phyloP scores from a whole-genome alignment of 192 early-diverging fungal genomes.

The Entophlyctis luteolus region DNA sequence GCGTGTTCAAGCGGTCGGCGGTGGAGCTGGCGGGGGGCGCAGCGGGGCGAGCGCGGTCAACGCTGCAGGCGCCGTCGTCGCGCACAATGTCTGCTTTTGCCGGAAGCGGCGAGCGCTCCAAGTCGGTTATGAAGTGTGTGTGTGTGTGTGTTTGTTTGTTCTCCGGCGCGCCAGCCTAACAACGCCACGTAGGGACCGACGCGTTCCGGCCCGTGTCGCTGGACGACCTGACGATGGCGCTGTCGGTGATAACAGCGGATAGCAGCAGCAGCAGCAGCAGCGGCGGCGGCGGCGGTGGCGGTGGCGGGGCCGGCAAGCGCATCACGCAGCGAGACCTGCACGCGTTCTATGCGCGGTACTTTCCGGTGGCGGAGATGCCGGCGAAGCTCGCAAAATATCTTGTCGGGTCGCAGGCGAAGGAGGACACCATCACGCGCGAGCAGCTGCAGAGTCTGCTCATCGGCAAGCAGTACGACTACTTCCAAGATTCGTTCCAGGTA shows the following conservation, averaged over 20 bases:
- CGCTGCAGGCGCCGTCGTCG: no score
- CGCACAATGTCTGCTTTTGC: no score
- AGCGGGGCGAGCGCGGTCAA: no score
- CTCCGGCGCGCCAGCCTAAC: background rate
- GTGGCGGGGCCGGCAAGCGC: background rate
- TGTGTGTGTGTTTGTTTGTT: background rate
- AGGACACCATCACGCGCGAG: conserved; percentile 47
- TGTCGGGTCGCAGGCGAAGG: background rate
- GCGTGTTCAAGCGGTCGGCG: background rate
- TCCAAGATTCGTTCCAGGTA: conserved; percentile 45
- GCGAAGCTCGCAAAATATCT: conserved; percentile 10
- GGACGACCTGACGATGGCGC: background rate
- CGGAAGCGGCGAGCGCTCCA: background rate
- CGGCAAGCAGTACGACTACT: conserved; percentile 26
- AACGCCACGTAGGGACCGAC: background rate
- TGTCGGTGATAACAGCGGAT: background rate
- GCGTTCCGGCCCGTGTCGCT: background rate
- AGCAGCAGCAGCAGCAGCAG: background rate
- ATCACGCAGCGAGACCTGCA: background rate
- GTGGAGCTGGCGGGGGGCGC: background rate
- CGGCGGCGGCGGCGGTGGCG: background rate
- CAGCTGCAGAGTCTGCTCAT: conserved; percentile 39
- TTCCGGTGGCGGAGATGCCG: background rate
- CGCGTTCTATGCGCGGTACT: background rate
- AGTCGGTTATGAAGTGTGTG: background rate